Base-by-base conservation (phyloP, 2,329 filamentous ascomycete genomes). In the Penicillium sp. region DNA sequence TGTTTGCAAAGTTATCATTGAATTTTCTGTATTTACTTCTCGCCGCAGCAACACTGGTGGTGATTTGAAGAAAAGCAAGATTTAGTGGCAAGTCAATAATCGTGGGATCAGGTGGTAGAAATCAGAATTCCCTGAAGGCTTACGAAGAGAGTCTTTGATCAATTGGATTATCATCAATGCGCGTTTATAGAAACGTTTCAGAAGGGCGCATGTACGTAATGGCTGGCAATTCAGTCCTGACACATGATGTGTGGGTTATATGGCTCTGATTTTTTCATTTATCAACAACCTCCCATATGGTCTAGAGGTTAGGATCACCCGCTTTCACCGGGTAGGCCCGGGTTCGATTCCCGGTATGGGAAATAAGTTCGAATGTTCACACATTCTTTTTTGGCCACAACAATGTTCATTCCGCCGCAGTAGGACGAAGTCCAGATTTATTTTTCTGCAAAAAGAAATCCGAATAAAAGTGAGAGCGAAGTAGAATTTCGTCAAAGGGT, bases 291-390 rank as follows among this genome's bases (percentile, higher is more conserved):
- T 51, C 46, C 46, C 46, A 51, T 30, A 51, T 51, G 28, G 46
- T 51, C 46, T 22, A 51, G 46, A 28, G 46, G 46, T 51, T 22
- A 51, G 46, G 46, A 51, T 51, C 46, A 51, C 46, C 46, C 46
- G 46, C 46, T 51, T 51, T 51, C 46, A 51, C 46, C 46, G 46
- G 46, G 46, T 51, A 51, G 46, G 46, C 46, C 46, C 46, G 46
- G 30, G 46, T 51, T 51, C 46, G 46, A 51, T 26, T 51, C 46
- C 30, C 46, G 46, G 46, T 51, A 30, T 51, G 46, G 46, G 46
- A 51, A 19, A 1, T 51, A 1, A 3, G 19, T 22, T 22, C 19
- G 19, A 22, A 22, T 1, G 2, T 22, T 22, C 19, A 1, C 2
- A 1, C 19, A 22, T 22, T 22, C 19, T 22, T 22, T 22, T 22